A percentile compares a stretch with the other conserved stretches of the same genome.
Conservation (phyloP, 2,329 filamentous ascomycete species). For the Fusarium burgessii region DNA sequence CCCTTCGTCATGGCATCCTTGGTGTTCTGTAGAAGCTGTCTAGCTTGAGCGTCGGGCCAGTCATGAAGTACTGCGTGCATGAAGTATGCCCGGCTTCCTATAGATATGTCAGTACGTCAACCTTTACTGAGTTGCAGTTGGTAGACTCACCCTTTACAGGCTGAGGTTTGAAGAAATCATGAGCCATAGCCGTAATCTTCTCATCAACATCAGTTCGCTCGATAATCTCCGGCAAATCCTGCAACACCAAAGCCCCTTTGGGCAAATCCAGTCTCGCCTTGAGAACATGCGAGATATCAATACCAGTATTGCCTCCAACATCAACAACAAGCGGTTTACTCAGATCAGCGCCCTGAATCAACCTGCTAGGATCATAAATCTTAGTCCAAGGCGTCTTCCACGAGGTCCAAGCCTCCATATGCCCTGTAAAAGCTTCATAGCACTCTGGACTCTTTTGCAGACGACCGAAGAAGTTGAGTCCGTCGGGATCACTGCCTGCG, state of each 20-base stretch:
- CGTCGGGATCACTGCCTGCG: conserved; percentile 14
- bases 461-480: conserved; percentile 33
- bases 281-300: conserved; percentile 31
- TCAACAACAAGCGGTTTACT: conserved; percentile 29
- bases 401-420: conserved; percentile 37
- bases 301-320: conserved; percentile 33
- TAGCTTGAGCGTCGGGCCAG: conserved; percentile 57
- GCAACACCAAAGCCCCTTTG: conserved; percentile 11
- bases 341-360: conserved; percentile 16
- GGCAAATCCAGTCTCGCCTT: conserved; percentile 8
- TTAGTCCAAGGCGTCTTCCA: conserved; percentile 42
- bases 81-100: conserved; percentile 57
- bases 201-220: conserved; percentile 12
- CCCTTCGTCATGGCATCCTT: conserved; percentile 33
- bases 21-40: conserved; percentile 44
- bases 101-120: fast-evolving
- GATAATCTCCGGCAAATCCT: conserved; percentile 37
- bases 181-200: conserved; percentile 16
- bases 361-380: conserved; percentile 24
- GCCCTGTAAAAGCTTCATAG: conserved; percentile 30
- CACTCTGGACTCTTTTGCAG: conserved; percentile 35
- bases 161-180: conserved; percentile 38
- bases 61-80: conserved; percentile 63
- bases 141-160: conserved; percentile 12
- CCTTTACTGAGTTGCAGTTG: fast-evolving